Evolutionary conservation across 2,329 filamentous ascomycete genomes (phyloP), one percentile per base, ranked within the genome.

Genomic region (Drechmeria coniospora): DNA sequence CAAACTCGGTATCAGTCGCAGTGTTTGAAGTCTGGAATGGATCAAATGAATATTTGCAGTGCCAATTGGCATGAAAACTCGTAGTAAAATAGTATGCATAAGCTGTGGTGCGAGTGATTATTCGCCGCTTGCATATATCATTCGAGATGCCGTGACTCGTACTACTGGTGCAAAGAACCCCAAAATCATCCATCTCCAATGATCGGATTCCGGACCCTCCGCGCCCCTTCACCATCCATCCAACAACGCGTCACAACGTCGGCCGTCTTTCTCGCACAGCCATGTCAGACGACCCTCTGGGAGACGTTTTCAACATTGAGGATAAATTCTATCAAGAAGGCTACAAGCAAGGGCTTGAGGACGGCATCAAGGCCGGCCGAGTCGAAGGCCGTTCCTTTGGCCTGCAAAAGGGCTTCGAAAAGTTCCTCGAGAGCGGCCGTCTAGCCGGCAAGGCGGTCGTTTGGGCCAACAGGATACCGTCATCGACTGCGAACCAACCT

Each of bases 361-460:
- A 93, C 53, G 90, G 90, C 33, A 61, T 71, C 22, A 65, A 67
- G 33, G 77, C 81, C 18, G 90, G 90, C 21, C 74, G 76, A 32
- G 73, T 82, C 37, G 90, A 98, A 63, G 90, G 90, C 34, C 79
- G 84, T 28, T 71, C 83, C 13, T 83, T 95, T 47, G 90, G 87
- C 1, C 70, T 95, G 23, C 79, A 92, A 49, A 90, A 86, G 38
- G 87, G 86, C 1, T 95, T 90, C 42, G 82, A 93, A 43, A 95
- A 93, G 55, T 94, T 92, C 45, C 48, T 79, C 23, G 76, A 83
- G 36, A 69, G 83, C 50, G 87, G 87, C 3, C 65, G 67, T 32
- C 54, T 95, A 18, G 77, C 87, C 41, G 81, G 83, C 24, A 76
- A 74, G 43, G 74, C 82, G 10, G 56, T 79, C 15, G 63, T 95